Conservation (phyloP, 495 filamentous ascomycete species). For the Evansstolkia leycettana region DNA sequence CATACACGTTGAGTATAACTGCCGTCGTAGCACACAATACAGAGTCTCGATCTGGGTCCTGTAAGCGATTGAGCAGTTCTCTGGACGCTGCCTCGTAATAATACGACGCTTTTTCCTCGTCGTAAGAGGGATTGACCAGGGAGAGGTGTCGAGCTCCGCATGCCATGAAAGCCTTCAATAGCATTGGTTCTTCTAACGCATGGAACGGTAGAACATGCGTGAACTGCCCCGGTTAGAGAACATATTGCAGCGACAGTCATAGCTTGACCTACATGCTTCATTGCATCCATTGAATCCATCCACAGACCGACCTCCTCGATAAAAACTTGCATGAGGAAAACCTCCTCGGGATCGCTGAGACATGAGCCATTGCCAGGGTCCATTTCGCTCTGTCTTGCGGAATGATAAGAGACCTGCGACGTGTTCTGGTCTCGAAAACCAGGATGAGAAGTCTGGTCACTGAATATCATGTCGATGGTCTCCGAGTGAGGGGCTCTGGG, state of each 20-base stretch:
- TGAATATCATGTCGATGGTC: conserved; percentile 12
- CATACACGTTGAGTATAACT: conserved; percentile 81
- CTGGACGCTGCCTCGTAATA: conserved; percentile 78
- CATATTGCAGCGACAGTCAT: neutral
- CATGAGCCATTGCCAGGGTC: conserved; percentile 31
- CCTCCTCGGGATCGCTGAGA: conserved; percentile 61
- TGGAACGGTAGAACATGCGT: conserved; percentile 70
- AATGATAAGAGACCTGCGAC: conserved; percentile 16
- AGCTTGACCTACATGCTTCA: conserved; percentile 56
- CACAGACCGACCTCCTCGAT: conserved; percentile 83
- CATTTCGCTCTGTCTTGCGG: conserved; percentile 9
- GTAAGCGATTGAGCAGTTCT: conserved; percentile 56
- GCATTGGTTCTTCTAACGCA: conserved; percentile 71
- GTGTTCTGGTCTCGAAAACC: conserved; percentile 12
- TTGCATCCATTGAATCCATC: conserved; percentile 86
- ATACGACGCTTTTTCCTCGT: conserved; percentile 62
- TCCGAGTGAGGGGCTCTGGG: conserved; percentile 17
- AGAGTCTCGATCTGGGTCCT: conserved; percentile 73
- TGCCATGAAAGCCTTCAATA: conserved; percentile 83
- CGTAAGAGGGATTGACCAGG: conserved; percentile 55
- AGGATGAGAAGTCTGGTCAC: conserved; percentile 19
- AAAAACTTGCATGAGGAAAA: conserved; percentile 80
- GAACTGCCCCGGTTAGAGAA: conserved; percentile 36
- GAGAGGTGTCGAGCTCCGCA: conserved; percentile 77
- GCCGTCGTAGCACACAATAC: conserved; percentile 83